Base-by-base conservation (phyloP, 306 rosid genomes). In the Echinosophora koreensis region DNA sequence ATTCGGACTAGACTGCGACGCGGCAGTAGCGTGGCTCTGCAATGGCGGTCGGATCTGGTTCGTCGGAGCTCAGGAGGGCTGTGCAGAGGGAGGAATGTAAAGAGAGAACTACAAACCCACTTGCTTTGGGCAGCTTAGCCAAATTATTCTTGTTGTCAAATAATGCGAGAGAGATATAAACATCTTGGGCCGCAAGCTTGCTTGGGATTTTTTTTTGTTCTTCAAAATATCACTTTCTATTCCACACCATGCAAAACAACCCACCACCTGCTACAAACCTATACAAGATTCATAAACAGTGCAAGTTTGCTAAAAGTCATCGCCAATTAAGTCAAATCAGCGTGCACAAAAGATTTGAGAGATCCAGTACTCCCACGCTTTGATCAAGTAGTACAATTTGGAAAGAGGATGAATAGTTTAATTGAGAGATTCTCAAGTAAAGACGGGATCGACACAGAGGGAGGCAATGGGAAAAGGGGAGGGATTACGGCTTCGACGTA, bases 321-420 rank as follows among this genome's bases (percentile, higher is more conserved):
- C 14, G 58, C 57, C 18, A 67, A 27, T 67, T 46, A 27, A 14
- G 57, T 67, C 42, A 28, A 46, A 67, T 67, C 42, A 32, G 58
- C 35, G 73, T 67, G 27, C 73, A 67, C 17, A 18, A 27, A 67
- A 67, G 70, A 39, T 34, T 61, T 10, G 66, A 47, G 54, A 47
- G 70, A 65, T 65, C 42, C 70, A 65, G 8, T 39, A 9, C 35
- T 35, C 10, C 66, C 28, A 65, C n/a, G 27, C 34, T 65, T 57
- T 65, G 70, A 65, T 39, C 15, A 17, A 15, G 16, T n/a, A n/a
- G n/a, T 16, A 65, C 16, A 65, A 9, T 0, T 52, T 52, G 3
- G 44, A 61, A 34, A 61, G 17, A 13, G 27, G 66, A 34, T 34
- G 12, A 61, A 34, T 14, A 13, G 18, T 61, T 32, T 61, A 42